Conservation (phyloP, 208 protist genomes). For the Acanthamoeba healyi region DNA sequence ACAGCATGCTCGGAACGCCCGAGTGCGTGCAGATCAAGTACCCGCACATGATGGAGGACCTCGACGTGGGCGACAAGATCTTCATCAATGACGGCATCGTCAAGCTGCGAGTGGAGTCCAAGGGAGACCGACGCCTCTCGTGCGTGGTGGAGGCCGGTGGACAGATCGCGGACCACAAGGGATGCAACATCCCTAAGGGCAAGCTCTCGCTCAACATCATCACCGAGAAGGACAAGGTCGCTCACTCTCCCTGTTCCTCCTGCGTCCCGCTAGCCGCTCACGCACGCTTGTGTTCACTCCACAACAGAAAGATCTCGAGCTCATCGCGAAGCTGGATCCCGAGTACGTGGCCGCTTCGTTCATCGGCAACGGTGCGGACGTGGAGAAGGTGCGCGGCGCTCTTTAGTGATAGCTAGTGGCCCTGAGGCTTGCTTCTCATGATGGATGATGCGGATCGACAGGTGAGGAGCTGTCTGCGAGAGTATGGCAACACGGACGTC, state of each 20-base stretch:
- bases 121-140: not conserved
- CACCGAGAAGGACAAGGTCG: conserved; percentile 72
- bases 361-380: conserved; percentile 38
- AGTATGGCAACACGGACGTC: conserved; percentile 89
- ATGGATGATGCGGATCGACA: not conserved
- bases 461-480: conserved; percentile 40
- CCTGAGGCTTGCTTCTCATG: not conserved
- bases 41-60: conserved; percentile 73
- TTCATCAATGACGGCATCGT: conserved; percentile 79
- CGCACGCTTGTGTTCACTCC: not conserved
- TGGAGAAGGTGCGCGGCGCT: conserved; percentile 44
- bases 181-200: conserved; percentile 77
- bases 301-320: conserved; percentile 41
- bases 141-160: conserved; percentile 75
- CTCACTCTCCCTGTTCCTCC: not conserved
- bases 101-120: conserved; percentile 49
- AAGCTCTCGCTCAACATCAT: conserved; percentile 74
- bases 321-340: conserved; percentile 53
- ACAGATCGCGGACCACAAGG: conserved; percentile 72
- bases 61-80: conserved; percentile 69
- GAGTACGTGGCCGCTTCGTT: conserved; percentile 75
- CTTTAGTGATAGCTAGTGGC: not conserved
- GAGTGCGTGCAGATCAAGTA: conserved; percentile 75
- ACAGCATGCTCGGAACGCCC: conserved; percentile 65
- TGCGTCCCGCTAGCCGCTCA: not conserved